Percentiles rank a stretch among this genome's conserved stretches.
These are phyloP conservation scores for Aspergillus uvarum DNA, from an alignment of 2,329 filamentous ascomycete genomes.

Conservation along the genomic window DNA sequence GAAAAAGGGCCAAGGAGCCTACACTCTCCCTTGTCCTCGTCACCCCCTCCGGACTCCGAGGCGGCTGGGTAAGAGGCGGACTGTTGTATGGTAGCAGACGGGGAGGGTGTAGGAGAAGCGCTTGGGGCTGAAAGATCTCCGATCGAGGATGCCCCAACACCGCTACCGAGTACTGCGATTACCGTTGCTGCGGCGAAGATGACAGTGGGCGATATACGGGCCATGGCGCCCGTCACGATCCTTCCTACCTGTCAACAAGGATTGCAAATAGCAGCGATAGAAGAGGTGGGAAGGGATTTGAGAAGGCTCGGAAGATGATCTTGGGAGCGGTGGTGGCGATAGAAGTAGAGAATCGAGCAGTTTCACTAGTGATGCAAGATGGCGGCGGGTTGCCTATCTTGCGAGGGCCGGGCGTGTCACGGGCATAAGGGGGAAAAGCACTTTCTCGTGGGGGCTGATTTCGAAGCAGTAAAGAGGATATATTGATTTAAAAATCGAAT, in stretches of 20 bases:
- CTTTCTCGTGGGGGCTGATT: background rate
- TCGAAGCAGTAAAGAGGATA: no score
- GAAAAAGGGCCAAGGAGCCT: conserved; percentile 87
- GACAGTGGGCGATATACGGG: background rate
- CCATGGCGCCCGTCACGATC: conserved; percentile 7
- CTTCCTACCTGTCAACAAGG: background rate
- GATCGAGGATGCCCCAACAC: conserved; percentile 16
- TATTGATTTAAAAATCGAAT: no score
- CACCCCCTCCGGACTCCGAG: conserved; percentile 33
- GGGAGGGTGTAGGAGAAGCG: conserved; percentile 19
- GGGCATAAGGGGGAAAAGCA: conserved; percentile 5
- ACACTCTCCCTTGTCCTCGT: conserved; percentile 70
- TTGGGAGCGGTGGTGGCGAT: background rate
- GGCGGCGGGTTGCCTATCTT: conserved; percentile 9
- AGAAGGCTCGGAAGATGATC: background rate
- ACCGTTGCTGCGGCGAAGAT: conserved; percentile 5
- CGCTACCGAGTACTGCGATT: conserved; percentile 11
- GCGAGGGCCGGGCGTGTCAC: conserved; percentile 5
- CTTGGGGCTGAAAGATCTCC: conserved; percentile 12
- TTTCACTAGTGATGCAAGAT: conserved; percentile 5
- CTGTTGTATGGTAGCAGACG: conserved; percentile 23
- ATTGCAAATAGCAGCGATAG: background rate
- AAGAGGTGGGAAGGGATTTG: background rate
- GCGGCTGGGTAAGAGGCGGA: conserved; percentile 19
- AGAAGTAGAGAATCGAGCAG: background rate